These are phyloP conservation scores for Penicillium thymicola DNA, from an alignment of 2,329 filamentous ascomycete genomes.

Conservation along the genomic window DNA sequence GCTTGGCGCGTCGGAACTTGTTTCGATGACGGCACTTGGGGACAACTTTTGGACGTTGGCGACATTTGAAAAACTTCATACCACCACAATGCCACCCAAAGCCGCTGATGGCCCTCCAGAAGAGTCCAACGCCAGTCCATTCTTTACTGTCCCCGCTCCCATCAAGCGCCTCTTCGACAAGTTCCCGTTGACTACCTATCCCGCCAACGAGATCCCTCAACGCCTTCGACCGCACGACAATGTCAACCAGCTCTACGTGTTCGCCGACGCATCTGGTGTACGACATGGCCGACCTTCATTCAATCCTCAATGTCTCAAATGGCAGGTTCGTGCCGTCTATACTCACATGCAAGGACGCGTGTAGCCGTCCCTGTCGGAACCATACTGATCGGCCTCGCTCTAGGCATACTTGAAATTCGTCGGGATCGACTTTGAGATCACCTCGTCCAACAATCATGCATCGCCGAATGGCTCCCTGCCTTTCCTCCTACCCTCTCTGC, in stretches of 20 bases:
- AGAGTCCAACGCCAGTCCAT: conserved; percentile 24
- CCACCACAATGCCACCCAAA: conserved; percentile 27
- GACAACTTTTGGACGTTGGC: not conserved
- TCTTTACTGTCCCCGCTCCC: conserved; percentile 58
- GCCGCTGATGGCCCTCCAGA: conserved; percentile 6
- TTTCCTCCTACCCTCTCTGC: conserved; percentile 66
- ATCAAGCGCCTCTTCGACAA: conserved; percentile 79
- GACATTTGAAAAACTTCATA: not conserved
- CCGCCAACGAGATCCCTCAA: conserved; percentile 69
- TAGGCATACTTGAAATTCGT: conserved; percentile 81
- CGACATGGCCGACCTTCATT: conserved; percentile 66
- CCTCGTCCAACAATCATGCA: conserved; percentile 84
- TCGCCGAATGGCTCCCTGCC: conserved; percentile 85
- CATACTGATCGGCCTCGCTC: conserved; percentile 7
- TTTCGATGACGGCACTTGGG: conserved; percentile 9
- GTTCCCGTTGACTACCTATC: conserved; percentile 76
- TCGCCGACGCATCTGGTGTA: conserved; percentile 65
- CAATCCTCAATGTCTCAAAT: conserved; percentile 91
- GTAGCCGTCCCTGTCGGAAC: not conserved
- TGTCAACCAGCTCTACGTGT: conserved; percentile 69
- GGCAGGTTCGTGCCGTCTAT: conserved; percentile 65
- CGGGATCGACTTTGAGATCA: conserved; percentile 62
- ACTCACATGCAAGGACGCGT: not conserved
- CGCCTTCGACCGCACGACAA: conserved; percentile 50
- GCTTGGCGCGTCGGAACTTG: conserved; percentile 6